These are phyloP conservation scores for Rhododendron henanense DNA, from an alignment of 148 eudicot species.

Conservation along the genomic window DNA sequence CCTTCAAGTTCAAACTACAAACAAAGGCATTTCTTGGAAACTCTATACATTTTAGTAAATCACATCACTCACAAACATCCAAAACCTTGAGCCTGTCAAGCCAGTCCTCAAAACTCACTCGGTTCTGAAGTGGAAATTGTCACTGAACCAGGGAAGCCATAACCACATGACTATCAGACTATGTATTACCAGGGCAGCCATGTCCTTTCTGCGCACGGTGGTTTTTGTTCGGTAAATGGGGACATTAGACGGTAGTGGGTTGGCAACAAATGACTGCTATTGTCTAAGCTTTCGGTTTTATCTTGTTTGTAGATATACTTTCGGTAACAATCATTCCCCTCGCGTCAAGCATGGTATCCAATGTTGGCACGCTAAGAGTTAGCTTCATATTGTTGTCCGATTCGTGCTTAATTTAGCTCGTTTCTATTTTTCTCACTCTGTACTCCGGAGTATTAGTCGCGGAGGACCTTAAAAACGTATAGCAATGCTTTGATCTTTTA, in stretches of 20 bases:
- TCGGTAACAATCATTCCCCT: too few species aligned
- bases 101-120: not conserved
- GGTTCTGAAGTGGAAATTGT: not conserved
- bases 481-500: too few species aligned
- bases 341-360: too few species aligned
- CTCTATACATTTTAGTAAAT: not conserved
- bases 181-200: not conserved
- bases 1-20: not conserved
- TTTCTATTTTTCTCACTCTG: too few species aligned
- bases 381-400: too few species aligned
- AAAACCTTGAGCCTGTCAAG: slow-evolving; percentile 11
- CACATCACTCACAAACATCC: not conserved
- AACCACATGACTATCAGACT: too few species aligned
- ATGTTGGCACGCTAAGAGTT: too few species aligned
- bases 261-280: not conserved
- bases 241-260: not conserved
- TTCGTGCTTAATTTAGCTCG: too few species aligned
- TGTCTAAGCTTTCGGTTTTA: not conserved
- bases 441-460: too few species aligned
- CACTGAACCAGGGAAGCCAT: not conserved
- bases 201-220: not conserved
- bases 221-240: not conserved
- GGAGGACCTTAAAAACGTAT: too few species aligned
- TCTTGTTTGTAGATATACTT: not conserved
- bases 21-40: not conserved